A percentile compares a stretch with the other conserved stretches of the same genome.
Conservation (phyloP, 2,329 filamentous ascomycete genomes). For the Stenocarpella maydis region DNA sequence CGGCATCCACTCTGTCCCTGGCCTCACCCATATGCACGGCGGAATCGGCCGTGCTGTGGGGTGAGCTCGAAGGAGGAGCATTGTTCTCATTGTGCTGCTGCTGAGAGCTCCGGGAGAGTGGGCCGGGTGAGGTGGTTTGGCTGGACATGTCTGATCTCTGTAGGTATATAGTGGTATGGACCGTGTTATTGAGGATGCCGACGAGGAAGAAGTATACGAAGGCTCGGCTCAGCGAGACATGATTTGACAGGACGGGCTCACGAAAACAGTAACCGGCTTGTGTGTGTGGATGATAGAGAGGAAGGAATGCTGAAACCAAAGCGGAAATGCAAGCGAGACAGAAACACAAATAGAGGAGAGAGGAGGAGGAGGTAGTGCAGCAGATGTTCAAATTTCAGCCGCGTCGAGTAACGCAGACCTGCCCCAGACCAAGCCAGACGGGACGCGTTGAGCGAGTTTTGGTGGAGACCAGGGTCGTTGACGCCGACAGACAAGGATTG, state of each 20-base stretch:
- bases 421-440: conserved; percentile 13
- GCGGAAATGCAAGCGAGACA: conserved; percentile 25
- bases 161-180: background rate
- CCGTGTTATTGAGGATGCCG: conserved; percentile 4
- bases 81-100: conserved; percentile 27
- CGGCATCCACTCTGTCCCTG: conserved; percentile 25
- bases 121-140: conserved; percentile 31
- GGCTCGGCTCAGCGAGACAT: conserved; percentile 26
- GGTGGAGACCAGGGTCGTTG: conserved; percentile 22
- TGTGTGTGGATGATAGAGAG: background rate
- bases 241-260: conserved; percentile 15
- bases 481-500: conserved; percentile 26
- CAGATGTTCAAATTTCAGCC: conserved; percentile 33
- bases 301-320: conserved; percentile 25
- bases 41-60: conserved; percentile 30
- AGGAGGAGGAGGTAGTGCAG: conserved; percentile 18
- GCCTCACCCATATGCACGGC: conserved; percentile 25
- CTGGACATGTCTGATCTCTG: conserved; percentile 31
- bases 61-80: conserved; percentile 30
- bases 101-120: conserved; percentile 28
- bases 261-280: conserved; percentile 21
- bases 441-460: conserved; percentile 32
- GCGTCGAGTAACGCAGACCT: conserved; percentile 29
- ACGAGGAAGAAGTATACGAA: background rate
- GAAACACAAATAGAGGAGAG: conserved; percentile 13